Evolutionary conservation across 202 grass and related monocot species (phyloP).

Genomic region (Setaria italica): DNA sequence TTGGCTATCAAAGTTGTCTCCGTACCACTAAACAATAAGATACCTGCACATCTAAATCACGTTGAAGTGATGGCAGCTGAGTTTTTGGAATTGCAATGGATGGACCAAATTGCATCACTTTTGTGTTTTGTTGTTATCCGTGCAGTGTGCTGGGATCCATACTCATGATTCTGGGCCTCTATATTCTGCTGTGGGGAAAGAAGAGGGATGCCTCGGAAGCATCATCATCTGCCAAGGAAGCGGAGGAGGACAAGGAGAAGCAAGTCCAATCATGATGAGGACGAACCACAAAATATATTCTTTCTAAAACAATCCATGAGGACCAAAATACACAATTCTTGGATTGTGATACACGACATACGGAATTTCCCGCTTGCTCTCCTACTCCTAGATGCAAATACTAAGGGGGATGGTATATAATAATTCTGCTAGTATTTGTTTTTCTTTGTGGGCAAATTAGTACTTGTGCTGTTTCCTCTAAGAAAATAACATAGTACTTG

Average conservation of each 20-base stretch:
- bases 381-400: neutral
- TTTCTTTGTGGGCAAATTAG: neutral
- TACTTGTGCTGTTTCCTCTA: neutral
- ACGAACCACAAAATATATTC: neutral
- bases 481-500: neutral
- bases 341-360: slow-evolving; percentile 3
- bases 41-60: slow-evolving; percentile 3
- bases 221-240: slow-evolving; percentile 25
- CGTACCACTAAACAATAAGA: too few species aligned
- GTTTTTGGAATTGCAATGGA: slow-evolving; percentile 34
- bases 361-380: neutral
- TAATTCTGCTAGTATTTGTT: neutral
- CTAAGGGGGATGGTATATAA: neutral
- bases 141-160: slow-evolving; percentile 69
- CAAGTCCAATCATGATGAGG: slow-evolving; percentile 52
- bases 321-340: slow-evolving; percentile 25
- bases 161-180: slow-evolving; percentile 71
- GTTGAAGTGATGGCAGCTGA: slow-evolving; percentile 1
- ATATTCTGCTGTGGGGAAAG: slow-evolving; percentile 82
- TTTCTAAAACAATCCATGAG: slow-evolving; percentile 34
- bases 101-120: slow-evolving; percentile 43
- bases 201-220: slow-evolving; percentile 50
- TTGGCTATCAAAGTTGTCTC: neutral
- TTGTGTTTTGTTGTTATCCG: slow-evolving; percentile 43
- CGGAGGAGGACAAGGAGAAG: slow-evolving; percentile 59